Percentiles rank a stretch among this genome's conserved stretches.
phyloP scores from a whole-genome alignment of 1,139 yeast genomes.

The Eremothecium cymbalariae region DNA sequence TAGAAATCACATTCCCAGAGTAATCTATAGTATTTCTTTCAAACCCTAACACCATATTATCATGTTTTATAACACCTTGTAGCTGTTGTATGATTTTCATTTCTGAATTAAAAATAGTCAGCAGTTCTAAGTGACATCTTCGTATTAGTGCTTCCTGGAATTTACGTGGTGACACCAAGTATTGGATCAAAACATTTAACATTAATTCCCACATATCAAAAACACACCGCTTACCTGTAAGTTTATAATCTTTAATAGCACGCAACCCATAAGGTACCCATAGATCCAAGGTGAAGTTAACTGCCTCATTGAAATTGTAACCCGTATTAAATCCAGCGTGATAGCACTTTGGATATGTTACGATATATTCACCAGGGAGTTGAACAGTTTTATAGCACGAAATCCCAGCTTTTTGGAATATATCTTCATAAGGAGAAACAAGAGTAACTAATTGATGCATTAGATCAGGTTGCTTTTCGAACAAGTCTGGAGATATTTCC shows the following conservation, averaged over 20 bases:
- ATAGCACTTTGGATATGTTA: conserved; percentile 70
- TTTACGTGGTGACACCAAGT: conserved; percentile 7
- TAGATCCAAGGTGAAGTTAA: conserved; percentile 60
- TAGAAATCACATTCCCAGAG: neutral
- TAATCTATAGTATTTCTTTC: too few relatives aligned
- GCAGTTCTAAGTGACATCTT: conserved; percentile 19
- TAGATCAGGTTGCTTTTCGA: conserved; percentile 79
- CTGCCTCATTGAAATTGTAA: conserved; percentile 72
- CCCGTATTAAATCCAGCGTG: conserved; percentile 80
- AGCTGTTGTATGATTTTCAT: conserved; percentile 14
- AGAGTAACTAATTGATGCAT: conserved; percentile 80
- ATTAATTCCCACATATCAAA: conserved; percentile 35
- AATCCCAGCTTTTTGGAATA: conserved; percentile 44
- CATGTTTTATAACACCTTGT: conserved; percentile 6
- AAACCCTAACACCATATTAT: conserved; percentile 6
- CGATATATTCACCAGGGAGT: conserved; percentile 66
- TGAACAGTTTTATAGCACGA: conserved; percentile 69
- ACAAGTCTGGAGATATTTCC: conserved; percentile 68
- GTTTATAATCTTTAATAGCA: conserved; percentile 49
- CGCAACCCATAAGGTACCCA: conserved; percentile 61
- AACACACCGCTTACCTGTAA: conserved; percentile 31
- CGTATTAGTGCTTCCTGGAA: conserved; percentile 20
- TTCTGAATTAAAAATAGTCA: conserved; percentile 16
- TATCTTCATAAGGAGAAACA: conserved; percentile 51
- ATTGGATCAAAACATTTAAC: conserved; percentile 21